Evolutionary conservation across 2,329 filamentous ascomycete species (phyloP), one percentile per base, ranked within the genome.

Genomic region (Hortaea werneckii): DNA sequence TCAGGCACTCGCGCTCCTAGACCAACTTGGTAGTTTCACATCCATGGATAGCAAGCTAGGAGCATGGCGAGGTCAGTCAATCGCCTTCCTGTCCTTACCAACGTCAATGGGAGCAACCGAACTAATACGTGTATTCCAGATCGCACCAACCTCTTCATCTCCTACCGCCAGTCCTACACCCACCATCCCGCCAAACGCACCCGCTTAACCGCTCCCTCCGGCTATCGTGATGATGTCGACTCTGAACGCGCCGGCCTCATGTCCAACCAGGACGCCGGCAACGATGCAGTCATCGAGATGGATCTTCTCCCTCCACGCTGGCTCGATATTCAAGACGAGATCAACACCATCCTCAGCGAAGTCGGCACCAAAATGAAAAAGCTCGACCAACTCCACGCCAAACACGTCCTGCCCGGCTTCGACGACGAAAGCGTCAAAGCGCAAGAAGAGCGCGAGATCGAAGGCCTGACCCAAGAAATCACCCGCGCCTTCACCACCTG

Each of bases 61-160:
- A 20, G 20, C 20, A 20, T 20, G 20, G 20, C 20, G 20, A 20
- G 20, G 20, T 20, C 20, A 20, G 20, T 20, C 20, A 20, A 20
- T 20, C 20, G 20, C 20, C 20, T 20, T 20, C 20, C 20, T 20
- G 20, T 20, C 20, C 20, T 20, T 20, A 20, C 20, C 20, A 20
- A 4, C 20, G n/a, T 20, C 20, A 20, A 20, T 20, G 20, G 20
- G 20, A 20, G 20, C 20, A 4, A 4, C 20, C 20, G 20, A 20
- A 20, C 20, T 20, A 20, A 20, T 20, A 20, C 20, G 20, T 20
- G 20, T 20, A 20, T 20, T 20, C 20, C 20, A 75, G 92, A 98
- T 77, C 85, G 92, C 71, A 98, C 92, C 58, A 98, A 96, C 67
- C 85, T 98, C 88, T 95, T 80, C 59, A 92, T 98, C 66, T 96